These are phyloP conservation scores for Fagus sylvatica DNA, from an alignment of 306 rosid species.

Conservation along the genomic window DNA sequence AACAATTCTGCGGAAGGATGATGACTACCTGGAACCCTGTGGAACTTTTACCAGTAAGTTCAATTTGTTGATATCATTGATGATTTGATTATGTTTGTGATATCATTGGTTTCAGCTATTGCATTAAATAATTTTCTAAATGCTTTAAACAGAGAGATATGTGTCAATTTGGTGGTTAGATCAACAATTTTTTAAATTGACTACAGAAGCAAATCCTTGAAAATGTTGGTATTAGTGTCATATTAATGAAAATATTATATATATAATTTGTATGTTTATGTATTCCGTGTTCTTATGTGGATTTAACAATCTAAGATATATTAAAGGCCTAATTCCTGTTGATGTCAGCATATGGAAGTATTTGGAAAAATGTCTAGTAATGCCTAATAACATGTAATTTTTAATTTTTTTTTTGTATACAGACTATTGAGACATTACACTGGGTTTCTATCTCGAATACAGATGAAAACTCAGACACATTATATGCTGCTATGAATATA, in stretches of 20 bases:
- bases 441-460: neutral
- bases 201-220: neutral
- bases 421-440: neutral
- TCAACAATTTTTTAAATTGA: neutral
- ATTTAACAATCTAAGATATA: neutral
- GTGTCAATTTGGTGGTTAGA: neutral
- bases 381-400: neutral
- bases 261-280: neutral
- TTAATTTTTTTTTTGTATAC: neutral
- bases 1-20: constrained; percentile 71
- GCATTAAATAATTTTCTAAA: neutral
- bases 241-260: neutral
- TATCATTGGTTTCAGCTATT: constrained; percentile 14
- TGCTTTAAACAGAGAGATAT: neutral
- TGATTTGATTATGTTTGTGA: neutral
- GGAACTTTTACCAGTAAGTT: constrained; percentile 69
- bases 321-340: neutral
- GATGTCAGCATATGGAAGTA: neutral
- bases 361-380: neutral
- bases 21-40: constrained; percentile 66
- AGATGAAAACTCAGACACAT: neutral
- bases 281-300: neutral
- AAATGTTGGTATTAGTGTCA: neutral
- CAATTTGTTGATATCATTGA: constrained; percentile 7
- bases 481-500: neutral